Percentiles rank a stretch among this genome's conserved stretches.
These are phyloP conservation scores for Inga laurina DNA, from an alignment of 306 rosid genomes.

Conservation along the genomic window DNA sequence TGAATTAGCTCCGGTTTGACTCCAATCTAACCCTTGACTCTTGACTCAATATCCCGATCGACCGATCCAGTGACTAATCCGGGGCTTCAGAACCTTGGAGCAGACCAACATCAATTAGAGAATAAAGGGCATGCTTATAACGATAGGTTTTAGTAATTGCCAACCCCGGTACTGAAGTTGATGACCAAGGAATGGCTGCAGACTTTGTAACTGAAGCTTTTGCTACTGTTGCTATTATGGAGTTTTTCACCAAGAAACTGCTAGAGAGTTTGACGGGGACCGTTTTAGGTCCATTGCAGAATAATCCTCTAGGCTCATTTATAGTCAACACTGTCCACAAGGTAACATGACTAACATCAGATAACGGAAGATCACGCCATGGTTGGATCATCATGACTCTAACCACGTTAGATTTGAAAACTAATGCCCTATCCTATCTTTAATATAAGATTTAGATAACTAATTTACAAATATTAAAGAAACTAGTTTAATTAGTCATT, in stretches of 20 bases:
- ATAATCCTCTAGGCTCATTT: slow-evolving; percentile 37
- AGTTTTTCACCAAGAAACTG: not conserved
- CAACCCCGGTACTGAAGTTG: too few species aligned
- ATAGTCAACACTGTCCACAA: not conserved
- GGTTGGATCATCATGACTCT: slow-evolving; percentile 73
- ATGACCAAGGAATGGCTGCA: too few species aligned
- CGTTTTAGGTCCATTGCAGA: slow-evolving; percentile 42
- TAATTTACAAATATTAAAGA: too few species aligned
- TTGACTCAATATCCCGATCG: too few species aligned
- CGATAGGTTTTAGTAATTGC: too few species aligned
- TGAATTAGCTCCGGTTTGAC: slow-evolving; percentile 5
- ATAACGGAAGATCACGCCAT: slow-evolving; percentile 37
- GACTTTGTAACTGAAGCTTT: not conserved
- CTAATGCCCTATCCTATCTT: not conserved
- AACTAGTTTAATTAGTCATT: too few species aligned
- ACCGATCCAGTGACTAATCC: too few species aligned
- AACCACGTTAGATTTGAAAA: slow-evolving; percentile 57
- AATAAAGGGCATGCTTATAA: slow-evolving; percentile 43
- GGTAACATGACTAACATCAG: slow-evolving; percentile 41
- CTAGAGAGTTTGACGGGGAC: too few species aligned
- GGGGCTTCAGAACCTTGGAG: too few species aligned
- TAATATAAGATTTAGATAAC: too few species aligned
- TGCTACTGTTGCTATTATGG: slow-evolving; percentile 68
- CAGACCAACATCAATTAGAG: slow-evolving; percentile 2
- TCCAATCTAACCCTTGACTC: not conserved